Percentiles rank a stretch among this genome's conserved stretches.
These are phyloP conservation scores for Raphanus sativus DNA, from an alignment of 345 rosid genomes.

Conservation along the genomic window DNA sequence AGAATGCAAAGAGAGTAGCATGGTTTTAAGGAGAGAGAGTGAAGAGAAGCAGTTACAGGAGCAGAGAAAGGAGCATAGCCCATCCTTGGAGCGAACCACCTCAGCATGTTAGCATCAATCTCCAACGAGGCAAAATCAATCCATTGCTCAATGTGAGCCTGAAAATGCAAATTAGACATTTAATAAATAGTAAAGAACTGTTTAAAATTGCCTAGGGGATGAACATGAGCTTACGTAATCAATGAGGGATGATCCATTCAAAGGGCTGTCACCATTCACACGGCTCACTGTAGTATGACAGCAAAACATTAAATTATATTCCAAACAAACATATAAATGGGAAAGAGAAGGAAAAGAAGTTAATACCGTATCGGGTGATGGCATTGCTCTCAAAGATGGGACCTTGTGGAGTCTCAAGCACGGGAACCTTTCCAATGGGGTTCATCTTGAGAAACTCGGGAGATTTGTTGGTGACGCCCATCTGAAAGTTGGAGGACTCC, in stretches of 20 bases:
- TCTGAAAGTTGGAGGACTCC: constrained; percentile 58
- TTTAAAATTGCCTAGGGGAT: not conserved
- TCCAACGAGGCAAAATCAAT: constrained; percentile 79
- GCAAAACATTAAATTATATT: not conserved
- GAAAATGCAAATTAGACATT: not conserved
- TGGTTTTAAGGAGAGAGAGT: too few relatives aligned
- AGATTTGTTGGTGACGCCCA: constrained; percentile 84
- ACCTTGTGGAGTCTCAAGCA: constrained; percentile 94
- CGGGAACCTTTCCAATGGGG: constrained; percentile 96
- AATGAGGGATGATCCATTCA: constrained; percentile 63
- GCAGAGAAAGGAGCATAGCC: constrained; percentile 64
- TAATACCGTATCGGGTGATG: constrained; percentile 81
- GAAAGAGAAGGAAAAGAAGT: not conserved
- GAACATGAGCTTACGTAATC: constrained; percentile 59
- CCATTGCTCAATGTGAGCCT: constrained; percentile 97
- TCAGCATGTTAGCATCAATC: constrained; percentile 61
- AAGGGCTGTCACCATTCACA: constrained; percentile 61
- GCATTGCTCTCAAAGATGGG: constrained; percentile 95
- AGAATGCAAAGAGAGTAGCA: not conserved
- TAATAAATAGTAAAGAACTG: not conserved
- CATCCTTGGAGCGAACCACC: constrained; percentile 64
- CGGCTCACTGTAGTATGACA: constrained; percentile 54
- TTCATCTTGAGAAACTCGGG: constrained; percentile 92
- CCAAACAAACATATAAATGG: not conserved
- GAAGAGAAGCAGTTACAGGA: constrained; percentile 42